phyloP scores from a whole-genome alignment of 495 filamentous ascomycete species.

The Amniculicola lignicola region DNA sequence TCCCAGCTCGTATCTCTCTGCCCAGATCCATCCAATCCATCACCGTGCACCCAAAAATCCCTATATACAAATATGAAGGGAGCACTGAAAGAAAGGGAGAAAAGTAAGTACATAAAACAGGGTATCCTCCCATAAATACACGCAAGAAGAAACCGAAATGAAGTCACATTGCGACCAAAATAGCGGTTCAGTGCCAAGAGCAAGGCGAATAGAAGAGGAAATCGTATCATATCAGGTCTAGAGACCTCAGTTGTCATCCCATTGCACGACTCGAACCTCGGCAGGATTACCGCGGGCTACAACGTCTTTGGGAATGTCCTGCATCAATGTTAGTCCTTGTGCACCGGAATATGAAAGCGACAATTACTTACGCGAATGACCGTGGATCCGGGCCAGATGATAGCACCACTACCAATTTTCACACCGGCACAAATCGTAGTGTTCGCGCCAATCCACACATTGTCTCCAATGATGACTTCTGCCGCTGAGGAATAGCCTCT shows the following conservation, averaged over 20 bases:
- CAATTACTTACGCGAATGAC: constrained; percentile 41
- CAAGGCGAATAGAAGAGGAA: no score
- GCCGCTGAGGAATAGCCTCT: constrained; percentile 69
- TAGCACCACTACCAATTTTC: constrained; percentile 41
- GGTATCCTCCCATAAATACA: constrained; percentile 19
- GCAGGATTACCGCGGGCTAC: constrained; percentile 64
- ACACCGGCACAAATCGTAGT: constrained; percentile 68
- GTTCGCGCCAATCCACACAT: constrained; percentile 84
- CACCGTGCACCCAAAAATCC: no score
- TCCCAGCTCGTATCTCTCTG: no score
- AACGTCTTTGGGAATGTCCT: constrained; percentile 61
- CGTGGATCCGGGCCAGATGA: constrained; percentile 41
- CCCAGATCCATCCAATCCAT: no score
- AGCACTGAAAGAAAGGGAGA: no score
- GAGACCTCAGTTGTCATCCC: constrained; percentile 5
- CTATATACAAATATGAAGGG: no score
- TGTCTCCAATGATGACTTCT: constrained; percentile 76
- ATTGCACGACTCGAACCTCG: constrained; percentile 55
- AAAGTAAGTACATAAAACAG: constrained; percentile 17
- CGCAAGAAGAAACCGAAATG: no score
- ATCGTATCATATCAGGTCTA: no score
- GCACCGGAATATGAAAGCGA: background rate
- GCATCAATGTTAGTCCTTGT: constrained; percentile 6
- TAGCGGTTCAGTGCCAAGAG: no score
- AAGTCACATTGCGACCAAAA: no score